phyloP scores from a whole-genome alignment of 148 eudicot genomes.

The Limonium bicolor region DNA sequence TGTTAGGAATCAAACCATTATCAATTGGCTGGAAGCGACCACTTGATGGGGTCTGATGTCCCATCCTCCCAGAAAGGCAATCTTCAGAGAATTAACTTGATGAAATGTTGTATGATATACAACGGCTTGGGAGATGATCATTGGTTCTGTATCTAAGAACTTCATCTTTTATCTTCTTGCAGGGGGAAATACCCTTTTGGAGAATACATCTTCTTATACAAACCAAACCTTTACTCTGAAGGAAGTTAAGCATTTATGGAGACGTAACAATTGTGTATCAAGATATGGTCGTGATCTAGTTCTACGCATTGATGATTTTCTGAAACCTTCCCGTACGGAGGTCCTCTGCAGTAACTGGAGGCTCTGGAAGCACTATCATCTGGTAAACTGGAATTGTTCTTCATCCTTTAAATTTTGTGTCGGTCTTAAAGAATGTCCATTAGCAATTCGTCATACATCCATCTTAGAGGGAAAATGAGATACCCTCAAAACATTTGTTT shows the following conservation, averaged over 20 bases:
- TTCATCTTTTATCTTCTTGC: conserved; percentile 12
- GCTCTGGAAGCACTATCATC: conserved; percentile 71
- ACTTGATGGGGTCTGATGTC: no score
- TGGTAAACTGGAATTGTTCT: conserved; percentile 35
- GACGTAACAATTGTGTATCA: conserved; percentile 46
- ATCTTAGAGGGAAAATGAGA: no score
- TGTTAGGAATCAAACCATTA: no score
- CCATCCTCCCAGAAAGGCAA: no score
- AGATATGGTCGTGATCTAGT: conserved; percentile 61
- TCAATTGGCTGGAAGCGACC: no score
- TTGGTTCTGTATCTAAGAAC: no score
- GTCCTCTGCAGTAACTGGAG: conserved; percentile 82
- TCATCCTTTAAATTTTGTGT: background rate
- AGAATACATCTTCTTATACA: conserved; percentile 64
- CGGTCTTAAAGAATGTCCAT: background rate
- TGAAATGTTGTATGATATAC: no score
- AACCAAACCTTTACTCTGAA: conserved; percentile 48
- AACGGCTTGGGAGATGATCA: no score
- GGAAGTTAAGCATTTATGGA: conserved; percentile 89
- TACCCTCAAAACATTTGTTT: no score
- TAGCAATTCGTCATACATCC: no score
- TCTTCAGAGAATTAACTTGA: no score
- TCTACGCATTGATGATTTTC: conserved; percentile 76
- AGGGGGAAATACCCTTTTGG: conserved; percentile 87
- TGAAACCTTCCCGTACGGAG: conserved; percentile 56